Evolutionary conservation across 2,329 filamentous ascomycete species (phyloP), one percentile per base, ranked within the genome.

Genomic region (Stachybotrys chartarum): DNA sequence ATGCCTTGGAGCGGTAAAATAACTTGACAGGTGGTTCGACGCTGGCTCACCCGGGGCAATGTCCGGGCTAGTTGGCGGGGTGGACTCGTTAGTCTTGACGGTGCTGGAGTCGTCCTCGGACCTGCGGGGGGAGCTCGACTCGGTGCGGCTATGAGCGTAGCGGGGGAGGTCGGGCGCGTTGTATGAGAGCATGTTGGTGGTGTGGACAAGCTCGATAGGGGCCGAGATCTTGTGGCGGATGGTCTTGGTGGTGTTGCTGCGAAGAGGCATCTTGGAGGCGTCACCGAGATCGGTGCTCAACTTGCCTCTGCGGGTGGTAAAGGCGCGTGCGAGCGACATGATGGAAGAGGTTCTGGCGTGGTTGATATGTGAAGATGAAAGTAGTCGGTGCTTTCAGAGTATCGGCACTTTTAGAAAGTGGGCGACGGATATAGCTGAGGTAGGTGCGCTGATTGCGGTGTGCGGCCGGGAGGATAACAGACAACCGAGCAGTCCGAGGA

Each of bases 181-280:
- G 80, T 96, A 96, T 7, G 91, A 91, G 54, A 97, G 86, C 82
- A 95, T 91, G 73, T 97, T 99, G 63, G 94, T 97, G 6, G 93
- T 96, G 57, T 94, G 95, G 51, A 97, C 78, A 59, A 99, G 81
- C 71, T 91, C 86, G 54, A 96, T 81, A 0, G 94, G 94, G 3
- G 81, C 84, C 1, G 94, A 99, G 68, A 99, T 99, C 76, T 91
- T 86, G 68, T 80, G 71, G 57, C 87, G 82, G 61, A 85, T 60
- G 49, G 71, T 61, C 68, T 78, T 81, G 64, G 72, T 73, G 48
- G 78, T 78, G 65, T 76, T 78, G 70, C 76, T 81, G 63, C 79
- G 77, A 51, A 76, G 73, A 18, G 77, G 75, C 45, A 70, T 59
- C 56, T 69, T 69, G 51, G 63, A 58, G n/a, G 65, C 62, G 30